These are phyloP conservation scores for Coniochaeta sp. DNA, from an alignment of 2,329 filamentous ascomycete species.

Conservation along the genomic window DNA sequence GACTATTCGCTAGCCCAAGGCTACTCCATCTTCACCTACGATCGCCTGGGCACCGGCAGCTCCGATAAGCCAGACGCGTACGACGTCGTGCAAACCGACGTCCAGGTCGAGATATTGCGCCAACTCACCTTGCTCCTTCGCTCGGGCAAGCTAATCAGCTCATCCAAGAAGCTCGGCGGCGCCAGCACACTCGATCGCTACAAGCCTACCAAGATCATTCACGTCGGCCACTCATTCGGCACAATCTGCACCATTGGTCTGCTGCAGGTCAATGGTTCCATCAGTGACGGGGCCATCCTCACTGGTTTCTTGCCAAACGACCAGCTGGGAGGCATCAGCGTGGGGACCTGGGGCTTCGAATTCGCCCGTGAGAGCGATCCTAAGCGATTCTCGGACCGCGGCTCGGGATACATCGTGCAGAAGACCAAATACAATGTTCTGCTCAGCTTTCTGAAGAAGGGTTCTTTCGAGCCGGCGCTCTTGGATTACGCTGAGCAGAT, in stretches of 20 bases:
- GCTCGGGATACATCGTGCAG: slow-evolving; percentile 15
- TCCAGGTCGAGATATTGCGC: slow-evolving; percentile 46
- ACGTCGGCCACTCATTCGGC: slow-evolving; percentile 18
- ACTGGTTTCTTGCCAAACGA: slow-evolving; percentile 26
- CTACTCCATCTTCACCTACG: slow-evolving; percentile 53
- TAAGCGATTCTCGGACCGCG: slow-evolving; percentile 9
- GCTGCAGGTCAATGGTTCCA: slow-evolving; percentile 20
- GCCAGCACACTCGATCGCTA: not conserved
- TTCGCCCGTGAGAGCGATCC: slow-evolving; percentile 13
- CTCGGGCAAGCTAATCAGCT: slow-evolving; percentile 30
- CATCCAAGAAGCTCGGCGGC: slow-evolving; percentile 14
- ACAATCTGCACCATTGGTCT: slow-evolving; percentile 18
- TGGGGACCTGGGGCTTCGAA: slow-evolving; percentile 13
- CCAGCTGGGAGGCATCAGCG: slow-evolving; percentile 9
- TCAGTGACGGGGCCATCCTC: slow-evolving; percentile 28
- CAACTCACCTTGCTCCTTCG: slow-evolving; percentile 43
- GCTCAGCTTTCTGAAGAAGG: slow-evolving; percentile 23
- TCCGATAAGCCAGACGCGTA: slow-evolving; percentile 52
- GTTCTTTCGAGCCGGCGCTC: slow-evolving; percentile 18
- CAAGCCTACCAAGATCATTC: slow-evolving; percentile 21
- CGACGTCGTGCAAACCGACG: slow-evolving; percentile 45
- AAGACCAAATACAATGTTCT: slow-evolving; percentile 18
- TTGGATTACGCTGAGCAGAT: slow-evolving; percentile 20
- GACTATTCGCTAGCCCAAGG: slow-evolving; percentile 34
- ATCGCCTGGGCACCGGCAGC: slow-evolving; percentile 53